Base-by-base conservation (phyloP, 2,329 filamentous ascomycete species). In the Fusarium temperatum region DNA sequence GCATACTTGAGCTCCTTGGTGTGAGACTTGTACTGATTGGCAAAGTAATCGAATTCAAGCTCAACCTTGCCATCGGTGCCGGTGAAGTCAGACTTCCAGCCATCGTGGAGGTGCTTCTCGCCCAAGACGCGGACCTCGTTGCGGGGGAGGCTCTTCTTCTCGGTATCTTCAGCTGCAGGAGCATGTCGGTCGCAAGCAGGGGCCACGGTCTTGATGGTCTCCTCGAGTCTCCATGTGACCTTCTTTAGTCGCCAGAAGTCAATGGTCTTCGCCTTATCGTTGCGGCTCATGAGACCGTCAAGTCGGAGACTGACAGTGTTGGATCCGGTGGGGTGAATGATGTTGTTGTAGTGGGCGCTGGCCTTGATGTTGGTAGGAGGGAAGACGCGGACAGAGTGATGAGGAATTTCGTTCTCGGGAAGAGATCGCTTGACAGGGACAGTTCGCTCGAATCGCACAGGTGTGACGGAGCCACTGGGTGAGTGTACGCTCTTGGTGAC, bases 331-430 rank as follows among this genome's bases (percentile, higher is more conserved):
- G 96, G 95, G 84, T 98, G 92, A 72, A 98, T 91, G 73, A 97
- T 90, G 42, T 94, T 90, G 53, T 92, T 92, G 73, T 97, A 92
- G 78, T 94, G 91, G 72, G 96, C 93, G 79, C 91, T 92, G 66
- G 94, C 93, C 75, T 94, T 95, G 78, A 99, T 92, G 84, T 97
- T 96, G 75, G 96, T 99, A 0, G 96, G 96, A 54, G 96, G 96
- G 84, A 99, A 99, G 79, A 98, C 93, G 79, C 96, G 94, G 72
- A 98, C 91, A 22, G 94, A 97, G 83, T 95, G 92, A 83, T 97
- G 96, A 70, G 97, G 94, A 60, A 89, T 87, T 55, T 94, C 93
- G 6, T 94, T 90, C 60, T 92, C 84, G 13, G 84, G 88, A 32
- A 98, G 89, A 39, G 95, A 93, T 70, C 96, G 93, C 84, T 92